A percentile compares a stretch with the other conserved stretches of the same genome.
Evolutionary conservation across 345 rosid species (phyloP).

Genomic region (Corchorus capsularis): DNA sequence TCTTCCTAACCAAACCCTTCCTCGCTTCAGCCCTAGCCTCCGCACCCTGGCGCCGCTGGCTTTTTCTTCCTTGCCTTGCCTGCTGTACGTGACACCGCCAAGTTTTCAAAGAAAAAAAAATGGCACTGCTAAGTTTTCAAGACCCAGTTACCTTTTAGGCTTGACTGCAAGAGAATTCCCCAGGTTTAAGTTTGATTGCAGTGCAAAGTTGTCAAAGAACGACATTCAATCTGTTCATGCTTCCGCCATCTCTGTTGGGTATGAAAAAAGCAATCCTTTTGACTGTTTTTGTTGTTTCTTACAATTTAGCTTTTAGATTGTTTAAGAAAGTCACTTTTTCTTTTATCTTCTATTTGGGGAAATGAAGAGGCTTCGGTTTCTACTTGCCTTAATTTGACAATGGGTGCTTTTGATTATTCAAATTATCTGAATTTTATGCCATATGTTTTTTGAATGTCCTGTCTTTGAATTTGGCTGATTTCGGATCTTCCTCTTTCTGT

Average conservation of each 20-base stretch:
- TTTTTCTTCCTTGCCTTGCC: constrained; percentile 19
- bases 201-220: constrained; percentile 35
- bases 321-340: constrained; percentile 6
- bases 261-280: constrained; percentile 21
- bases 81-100: background rate
- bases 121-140: constrained; percentile 24
- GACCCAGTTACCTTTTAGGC: no score
- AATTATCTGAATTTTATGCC: background rate
- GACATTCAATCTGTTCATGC: constrained; percentile 39
- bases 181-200: constrained; percentile 17
- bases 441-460: background rate
- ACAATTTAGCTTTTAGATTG: no score
- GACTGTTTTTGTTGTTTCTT: constrained; percentile 7
- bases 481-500: background rate
- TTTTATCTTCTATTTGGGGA: background rate
- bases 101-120: background rate
- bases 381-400: background rate
- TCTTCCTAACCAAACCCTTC: no score
- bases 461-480: constrained; percentile 6
- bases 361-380: background rate
- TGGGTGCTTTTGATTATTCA: background rate
- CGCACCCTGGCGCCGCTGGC: no score
- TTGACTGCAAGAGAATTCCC: constrained; percentile 24
- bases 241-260: constrained; percentile 52
- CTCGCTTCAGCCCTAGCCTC: no score